phyloP scores from a whole-genome alignment of 2,329 filamentous ascomycete species.

The Rugonectria rugulosa region DNA sequence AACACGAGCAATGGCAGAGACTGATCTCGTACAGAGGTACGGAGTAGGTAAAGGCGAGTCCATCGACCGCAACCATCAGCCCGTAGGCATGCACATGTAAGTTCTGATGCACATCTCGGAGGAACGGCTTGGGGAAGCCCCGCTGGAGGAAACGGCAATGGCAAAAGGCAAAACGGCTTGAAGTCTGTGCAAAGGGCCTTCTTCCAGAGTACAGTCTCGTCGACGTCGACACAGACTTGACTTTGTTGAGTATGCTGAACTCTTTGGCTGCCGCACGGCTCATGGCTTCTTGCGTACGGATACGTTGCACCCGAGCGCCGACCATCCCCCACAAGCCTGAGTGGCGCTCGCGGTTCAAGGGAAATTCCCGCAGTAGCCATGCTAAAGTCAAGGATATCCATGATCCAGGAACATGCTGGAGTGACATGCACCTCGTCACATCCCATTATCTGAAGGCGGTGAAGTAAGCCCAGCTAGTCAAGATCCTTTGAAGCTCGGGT shows the following conservation, averaged over 20 bases:
- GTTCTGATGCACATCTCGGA: not conserved
- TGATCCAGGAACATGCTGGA: slow-evolving; percentile 3
- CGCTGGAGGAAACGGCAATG: slow-evolving; percentile 11
- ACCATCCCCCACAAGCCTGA: slow-evolving; percentile 2
- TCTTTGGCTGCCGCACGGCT: not conserved
- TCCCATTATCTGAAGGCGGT: slow-evolving; percentile 7
- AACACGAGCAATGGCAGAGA: slow-evolving; percentile 5
- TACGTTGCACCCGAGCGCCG: not conserved
- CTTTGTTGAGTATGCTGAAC: not conserved
- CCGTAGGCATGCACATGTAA: not conserved
- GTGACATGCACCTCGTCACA: slow-evolving; percentile 5
- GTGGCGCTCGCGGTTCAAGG: not conserved
- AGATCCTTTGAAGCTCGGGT: not conserved
- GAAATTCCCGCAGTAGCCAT: slow-evolving; percentile 7
- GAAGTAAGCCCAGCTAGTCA: not conserved
- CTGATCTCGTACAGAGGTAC: not conserved
- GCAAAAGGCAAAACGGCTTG: not conserved
- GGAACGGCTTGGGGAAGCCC: slow-evolving; percentile 3
- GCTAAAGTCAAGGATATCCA: not conserved
- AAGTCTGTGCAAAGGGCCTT: slow-evolving; percentile 3
- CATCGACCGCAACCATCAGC: too few relatives aligned
- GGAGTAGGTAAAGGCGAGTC: too few relatives aligned
- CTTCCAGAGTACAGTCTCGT: too few relatives aligned
- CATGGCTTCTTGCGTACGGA: not conserved
- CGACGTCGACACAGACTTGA: not conserved